phyloP scores from a whole-genome alignment of 768 basidiomycete genomes.

The Lactarius tabidus region DNA sequence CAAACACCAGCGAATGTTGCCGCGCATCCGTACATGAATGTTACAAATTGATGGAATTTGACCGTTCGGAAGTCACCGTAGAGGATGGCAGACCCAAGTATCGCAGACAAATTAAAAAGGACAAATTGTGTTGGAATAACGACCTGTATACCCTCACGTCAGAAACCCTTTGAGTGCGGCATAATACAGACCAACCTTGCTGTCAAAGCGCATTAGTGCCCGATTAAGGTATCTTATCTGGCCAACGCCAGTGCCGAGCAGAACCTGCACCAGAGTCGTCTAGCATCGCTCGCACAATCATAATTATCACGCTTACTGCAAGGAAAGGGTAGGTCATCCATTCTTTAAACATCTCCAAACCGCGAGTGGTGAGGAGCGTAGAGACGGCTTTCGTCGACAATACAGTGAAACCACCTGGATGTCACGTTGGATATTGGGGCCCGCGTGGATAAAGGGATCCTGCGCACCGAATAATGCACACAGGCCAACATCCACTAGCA shows the following conservation, averaged over 20 bases:
- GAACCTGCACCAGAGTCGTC: slow-evolving; percentile 43
- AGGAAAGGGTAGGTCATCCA: slow-evolving; percentile 85
- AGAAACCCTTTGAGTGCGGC: background rate
- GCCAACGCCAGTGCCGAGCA: slow-evolving; percentile 69
- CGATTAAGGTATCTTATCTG: slow-evolving; percentile 82
- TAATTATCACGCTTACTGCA: slow-evolving; percentile 43
- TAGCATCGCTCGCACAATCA: background rate
- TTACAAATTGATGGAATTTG: slow-evolving; percentile 75
- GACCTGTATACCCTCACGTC: slow-evolving; percentile 41
- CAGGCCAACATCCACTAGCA: slow-evolving; percentile 83
- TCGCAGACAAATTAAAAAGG: slow-evolving; percentile 88
- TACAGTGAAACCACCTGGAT: slow-evolving; percentile 82
- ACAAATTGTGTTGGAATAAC: slow-evolving; percentile 97
- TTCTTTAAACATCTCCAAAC: slow-evolving; percentile 69
- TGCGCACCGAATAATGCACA: slow-evolving; percentile 76
- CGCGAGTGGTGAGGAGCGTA: slow-evolving; percentile 74
- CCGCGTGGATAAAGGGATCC: slow-evolving; percentile 15
- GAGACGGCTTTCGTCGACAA: slow-evolving; percentile 91
- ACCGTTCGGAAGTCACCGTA: slow-evolving; percentile 90
- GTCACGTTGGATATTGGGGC: background rate
- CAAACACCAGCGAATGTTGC: slow-evolving; percentile 91
- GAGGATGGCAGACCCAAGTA: slow-evolving; percentile 87
- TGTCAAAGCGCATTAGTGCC: slow-evolving; percentile 89
- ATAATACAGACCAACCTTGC: slow-evolving; percentile 52
- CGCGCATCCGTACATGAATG: slow-evolving; percentile 81